Percentiles rank a stretch among this genome's conserved stretches.
These are phyloP conservation scores for Phytopythium chamaehyphon DNA, from an alignment of 352 stramenopile genomes.

Conservation along the genomic window DNA sequence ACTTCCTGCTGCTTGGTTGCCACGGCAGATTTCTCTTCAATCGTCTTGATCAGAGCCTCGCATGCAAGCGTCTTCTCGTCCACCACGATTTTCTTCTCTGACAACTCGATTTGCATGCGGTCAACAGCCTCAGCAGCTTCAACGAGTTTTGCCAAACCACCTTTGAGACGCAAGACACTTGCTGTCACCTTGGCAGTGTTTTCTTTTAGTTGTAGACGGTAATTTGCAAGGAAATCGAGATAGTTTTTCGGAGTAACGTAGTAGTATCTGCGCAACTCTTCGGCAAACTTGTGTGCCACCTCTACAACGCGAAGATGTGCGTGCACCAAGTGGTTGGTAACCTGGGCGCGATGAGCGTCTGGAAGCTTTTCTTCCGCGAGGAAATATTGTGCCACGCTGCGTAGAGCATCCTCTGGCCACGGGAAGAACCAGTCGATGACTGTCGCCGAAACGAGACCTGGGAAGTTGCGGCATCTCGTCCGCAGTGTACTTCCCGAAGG, in stretches of 20 bases:
- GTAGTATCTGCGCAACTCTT: slow-evolving; percentile 91
- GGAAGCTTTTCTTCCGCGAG: slow-evolving; percentile 89
- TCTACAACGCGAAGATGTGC: slow-evolving; percentile 90
- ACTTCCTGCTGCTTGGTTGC: slow-evolving; percentile 92
- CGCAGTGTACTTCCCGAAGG: slow-evolving; percentile 91
- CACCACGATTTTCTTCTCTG: slow-evolving; percentile 93
- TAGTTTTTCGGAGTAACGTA: slow-evolving; percentile 98
- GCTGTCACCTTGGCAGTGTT: slow-evolving; percentile 89
- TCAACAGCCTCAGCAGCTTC: slow-evolving; percentile 93
- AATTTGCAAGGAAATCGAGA: slow-evolving; percentile 94
- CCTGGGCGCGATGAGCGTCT: slow-evolving; percentile 75
- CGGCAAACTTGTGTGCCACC: slow-evolving; percentile 87
- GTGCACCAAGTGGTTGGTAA: slow-evolving; percentile 89
- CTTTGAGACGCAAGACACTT: slow-evolving; percentile 87
- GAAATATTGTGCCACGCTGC: slow-evolving; percentile 93
- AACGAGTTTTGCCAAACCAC: slow-evolving; percentile 92
- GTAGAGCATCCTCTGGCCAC: slow-evolving; percentile 92
- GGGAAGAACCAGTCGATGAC: slow-evolving; percentile 97
- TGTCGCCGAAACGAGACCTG: slow-evolving; percentile 89
- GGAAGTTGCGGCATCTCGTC: slow-evolving; percentile 94
- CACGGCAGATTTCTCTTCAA: slow-evolving; percentile 91
- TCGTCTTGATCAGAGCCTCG: slow-evolving; percentile 93
- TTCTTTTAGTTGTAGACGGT: slow-evolving; percentile 87
- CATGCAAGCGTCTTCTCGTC: slow-evolving; percentile 93
- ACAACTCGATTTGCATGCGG: slow-evolving; percentile 92